Conservation (phyloP, 2,329 filamentous ascomycete species). For the Aspergillus latus region DNA sequence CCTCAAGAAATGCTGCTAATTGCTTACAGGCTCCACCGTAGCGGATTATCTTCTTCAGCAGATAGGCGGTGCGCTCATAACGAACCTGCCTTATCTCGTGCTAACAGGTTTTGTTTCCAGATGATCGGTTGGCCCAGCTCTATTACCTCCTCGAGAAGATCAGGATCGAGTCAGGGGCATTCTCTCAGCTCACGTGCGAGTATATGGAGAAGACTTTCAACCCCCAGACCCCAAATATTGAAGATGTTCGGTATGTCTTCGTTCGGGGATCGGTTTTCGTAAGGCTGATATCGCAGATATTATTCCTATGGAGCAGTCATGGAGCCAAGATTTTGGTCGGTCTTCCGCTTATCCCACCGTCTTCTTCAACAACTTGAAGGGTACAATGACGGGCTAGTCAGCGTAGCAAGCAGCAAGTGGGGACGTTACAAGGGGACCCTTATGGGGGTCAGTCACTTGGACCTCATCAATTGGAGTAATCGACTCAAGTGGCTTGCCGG, state of each 20-base stretch:
- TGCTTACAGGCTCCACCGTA: conserved; percentile 53
- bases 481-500: conserved; percentile 60
- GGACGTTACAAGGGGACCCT: conserved; percentile 64
- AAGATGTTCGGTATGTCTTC: conserved; percentile 48
- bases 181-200: conserved; percentile 59
- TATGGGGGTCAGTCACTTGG: conserved; percentile 63
- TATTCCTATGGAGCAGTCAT: conserved; percentile 64
- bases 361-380: conserved; percentile 57
- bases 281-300: conserved; percentile 43
- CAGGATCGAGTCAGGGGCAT: conserved; percentile 59
- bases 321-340: conserved; percentile 55
- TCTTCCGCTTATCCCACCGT: conserved; percentile 58
- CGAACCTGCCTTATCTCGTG: background rate
- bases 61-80: conserved; percentile 51
- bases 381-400: conserved; percentile 63
- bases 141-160: conserved; percentile 57
- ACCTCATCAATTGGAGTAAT: conserved; percentile 68
- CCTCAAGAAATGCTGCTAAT: conserved; percentile 14
- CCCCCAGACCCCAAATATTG: conserved; percentile 55
- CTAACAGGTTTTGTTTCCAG: conserved; percentile 41
- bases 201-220: conserved; percentile 63
- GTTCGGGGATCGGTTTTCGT: background rate
- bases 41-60: conserved; percentile 62
- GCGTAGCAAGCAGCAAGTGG: conserved; percentile 61
- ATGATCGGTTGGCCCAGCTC: conserved; percentile 52